These are phyloP conservation scores for Cystofilobasidium capitatum DNA, from an alignment of 768 basidiomycete species.

Conservation along the genomic window DNA sequence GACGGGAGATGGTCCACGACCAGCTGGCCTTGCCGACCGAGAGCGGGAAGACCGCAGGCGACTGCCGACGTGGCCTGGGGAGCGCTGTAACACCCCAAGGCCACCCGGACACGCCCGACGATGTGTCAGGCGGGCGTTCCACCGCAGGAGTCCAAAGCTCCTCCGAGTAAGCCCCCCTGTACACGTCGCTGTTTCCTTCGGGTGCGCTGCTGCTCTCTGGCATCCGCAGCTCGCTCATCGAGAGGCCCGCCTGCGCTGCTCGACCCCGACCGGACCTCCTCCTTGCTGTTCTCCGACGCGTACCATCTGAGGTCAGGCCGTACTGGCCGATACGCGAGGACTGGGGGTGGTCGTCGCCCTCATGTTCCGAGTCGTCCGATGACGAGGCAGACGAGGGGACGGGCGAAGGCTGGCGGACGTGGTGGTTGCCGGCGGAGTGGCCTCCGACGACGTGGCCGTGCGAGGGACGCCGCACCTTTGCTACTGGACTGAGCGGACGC, in stretches of 20 bases:
- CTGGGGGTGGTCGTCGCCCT: background rate
- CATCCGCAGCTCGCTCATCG: background rate
- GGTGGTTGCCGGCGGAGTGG: background rate
- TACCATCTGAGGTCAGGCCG: background rate
- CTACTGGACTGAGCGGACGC: no score
- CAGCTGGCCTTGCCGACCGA: background rate
- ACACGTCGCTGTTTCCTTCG: conserved; percentile 5
- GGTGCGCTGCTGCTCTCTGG: conserved; percentile 19
- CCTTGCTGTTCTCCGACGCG: background rate
- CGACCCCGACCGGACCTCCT: background rate
- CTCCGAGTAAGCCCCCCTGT: background rate
- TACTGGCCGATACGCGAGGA: background rate
- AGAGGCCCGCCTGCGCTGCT: background rate
- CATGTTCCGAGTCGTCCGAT: background rate
- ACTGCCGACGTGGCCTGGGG: no score
- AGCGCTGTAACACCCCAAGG: no score
- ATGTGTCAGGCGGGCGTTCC: background rate
- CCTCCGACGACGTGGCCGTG: background rate
- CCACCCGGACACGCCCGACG: background rate
- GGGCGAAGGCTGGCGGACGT: conserved; percentile 14
- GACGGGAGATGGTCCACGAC: background rate
- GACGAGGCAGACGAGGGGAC: conserved; percentile 15
- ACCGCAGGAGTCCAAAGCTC: background rate
- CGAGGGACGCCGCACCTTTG: conserved; percentile 10
- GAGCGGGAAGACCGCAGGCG: no score